phyloP scores from a whole-genome alignment of 768 basidiomycete species.

The Psilocybe cubensis region DNA sequence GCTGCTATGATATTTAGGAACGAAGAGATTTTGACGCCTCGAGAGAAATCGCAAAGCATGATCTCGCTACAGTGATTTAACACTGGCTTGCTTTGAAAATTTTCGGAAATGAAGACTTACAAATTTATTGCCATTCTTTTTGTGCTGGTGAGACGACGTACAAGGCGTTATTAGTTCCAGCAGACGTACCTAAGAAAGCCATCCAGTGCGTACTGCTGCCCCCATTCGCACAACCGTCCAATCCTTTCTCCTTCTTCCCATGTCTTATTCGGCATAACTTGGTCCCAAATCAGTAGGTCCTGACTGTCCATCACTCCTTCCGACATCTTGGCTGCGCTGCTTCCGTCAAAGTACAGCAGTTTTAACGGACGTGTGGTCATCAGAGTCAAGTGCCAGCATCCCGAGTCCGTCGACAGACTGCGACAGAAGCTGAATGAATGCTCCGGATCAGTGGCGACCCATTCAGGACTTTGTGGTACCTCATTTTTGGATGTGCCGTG shows the following conservation, averaged over 20 bases:
- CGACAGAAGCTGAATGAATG: conserved; percentile 43
- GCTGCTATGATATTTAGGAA: conserved; percentile 34
- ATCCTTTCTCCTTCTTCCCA: conserved; percentile 39
- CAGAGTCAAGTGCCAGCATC: conserved; percentile 45
- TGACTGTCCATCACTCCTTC: conserved; percentile 49
- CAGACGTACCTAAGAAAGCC: conserved; percentile 46
- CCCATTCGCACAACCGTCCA: conserved; percentile 46
- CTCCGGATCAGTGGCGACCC: conserved; percentile 42
- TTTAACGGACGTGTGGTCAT: conserved; percentile 41
- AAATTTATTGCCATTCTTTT: conserved; percentile 53
- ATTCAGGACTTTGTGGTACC: conserved; percentile 36
- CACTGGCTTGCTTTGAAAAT: not conserved
- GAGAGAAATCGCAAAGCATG: conserved; percentile 51
- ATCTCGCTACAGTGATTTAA: conserved; percentile 37
- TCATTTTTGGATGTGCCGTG: conserved; percentile 33
- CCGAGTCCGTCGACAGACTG: conserved; percentile 8
- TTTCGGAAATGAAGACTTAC: conserved; percentile 32
- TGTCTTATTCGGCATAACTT: conserved; percentile 23
- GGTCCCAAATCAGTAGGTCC: conserved; percentile 51
- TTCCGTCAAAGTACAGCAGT: conserved; percentile 57
- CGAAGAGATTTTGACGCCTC: conserved; percentile 42
- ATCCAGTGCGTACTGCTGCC: conserved; percentile 41
- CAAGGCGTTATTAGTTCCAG: not conserved
- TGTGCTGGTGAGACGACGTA: not conserved
- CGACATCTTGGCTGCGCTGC: conserved; percentile 46